Evolutionary conservation across 768 basidiomycete genomes (phyloP).

Genomic region (Termitomyces sp.): DNA sequence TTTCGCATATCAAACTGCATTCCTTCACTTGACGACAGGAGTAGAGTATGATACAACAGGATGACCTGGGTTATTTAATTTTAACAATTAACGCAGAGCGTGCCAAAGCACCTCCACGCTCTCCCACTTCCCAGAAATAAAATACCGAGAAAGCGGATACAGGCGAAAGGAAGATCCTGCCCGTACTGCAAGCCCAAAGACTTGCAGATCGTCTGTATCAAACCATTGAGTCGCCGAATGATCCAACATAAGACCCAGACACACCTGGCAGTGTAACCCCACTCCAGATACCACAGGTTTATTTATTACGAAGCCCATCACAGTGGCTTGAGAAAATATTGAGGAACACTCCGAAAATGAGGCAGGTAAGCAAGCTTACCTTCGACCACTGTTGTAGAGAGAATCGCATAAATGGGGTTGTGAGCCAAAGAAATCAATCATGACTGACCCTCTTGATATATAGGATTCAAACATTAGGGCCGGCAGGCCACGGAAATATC

Average conservation of each 20-base stretch:
- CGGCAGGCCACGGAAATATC: background rate
- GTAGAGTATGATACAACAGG: background rate
- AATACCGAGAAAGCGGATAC: background rate
- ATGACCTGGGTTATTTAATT: constrained; percentile 17
- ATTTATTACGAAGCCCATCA: background rate
- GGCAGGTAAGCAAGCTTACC: background rate
- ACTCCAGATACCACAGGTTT: background rate
- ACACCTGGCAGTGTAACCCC: background rate
- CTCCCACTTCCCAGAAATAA: background rate
- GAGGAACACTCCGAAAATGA: background rate
- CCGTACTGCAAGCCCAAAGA: background rate
- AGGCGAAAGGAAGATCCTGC: background rate
- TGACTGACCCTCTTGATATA: background rate
- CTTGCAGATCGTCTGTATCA: background rate
- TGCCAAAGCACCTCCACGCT: background rate
- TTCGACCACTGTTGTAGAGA: background rate
- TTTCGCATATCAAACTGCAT: background rate
- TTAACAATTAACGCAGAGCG: background rate
- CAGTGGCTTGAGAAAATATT: background rate
- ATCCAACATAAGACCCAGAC: background rate
- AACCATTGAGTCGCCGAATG: background rate
- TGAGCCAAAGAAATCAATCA: background rate
- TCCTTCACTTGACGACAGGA: constrained; percentile 4
- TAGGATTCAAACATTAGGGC: background rate
- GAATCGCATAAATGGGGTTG: background rate